Evolutionary conservation across 1,139 yeast species (phyloP).

Genomic region (Blastobotrys proliferans): DNA sequence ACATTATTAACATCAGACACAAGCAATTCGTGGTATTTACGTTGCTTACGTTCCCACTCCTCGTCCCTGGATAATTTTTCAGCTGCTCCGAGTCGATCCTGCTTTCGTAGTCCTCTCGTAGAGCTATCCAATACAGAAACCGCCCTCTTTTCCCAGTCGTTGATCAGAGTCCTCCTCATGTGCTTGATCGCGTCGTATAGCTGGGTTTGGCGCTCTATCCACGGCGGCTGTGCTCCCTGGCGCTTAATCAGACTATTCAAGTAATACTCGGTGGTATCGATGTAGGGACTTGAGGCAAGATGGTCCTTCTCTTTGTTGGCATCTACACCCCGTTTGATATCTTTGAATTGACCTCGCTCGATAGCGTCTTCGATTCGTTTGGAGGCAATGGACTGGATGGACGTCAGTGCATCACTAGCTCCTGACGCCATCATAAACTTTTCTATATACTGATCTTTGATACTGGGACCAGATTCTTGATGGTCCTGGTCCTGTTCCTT

Average conservation of each 20-base stretch:
- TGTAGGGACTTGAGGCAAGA: constrained; percentile 41
- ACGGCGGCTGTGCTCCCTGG: constrained; percentile 80
- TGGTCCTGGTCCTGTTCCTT: constrained; percentile 1
- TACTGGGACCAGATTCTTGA: constrained; percentile 39
- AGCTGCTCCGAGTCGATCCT: background rate
- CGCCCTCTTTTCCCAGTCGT: constrained; percentile 18
- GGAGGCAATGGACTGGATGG: constrained; percentile 66
- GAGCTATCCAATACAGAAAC: background rate
- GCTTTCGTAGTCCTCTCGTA: background rate
- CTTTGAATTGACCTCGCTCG: constrained; percentile 63
- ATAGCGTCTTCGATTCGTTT: constrained; percentile 70
- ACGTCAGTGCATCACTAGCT: constrained; percentile 47
- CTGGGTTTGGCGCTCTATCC: constrained; percentile 77
- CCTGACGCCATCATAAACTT: constrained; percentile 47
- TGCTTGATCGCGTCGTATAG: constrained; percentile 45
- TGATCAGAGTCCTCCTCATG: constrained; percentile 37
- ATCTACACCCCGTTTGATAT: constrained; percentile 67
- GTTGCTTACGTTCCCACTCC: constrained; percentile 40
- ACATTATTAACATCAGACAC: constrained; percentile 51
- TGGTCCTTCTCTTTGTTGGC: constrained; percentile 48
- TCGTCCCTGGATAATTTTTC: background rate
- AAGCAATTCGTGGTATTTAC: constrained; percentile 42
- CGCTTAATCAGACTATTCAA: constrained; percentile 65
- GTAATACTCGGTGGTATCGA: constrained; percentile 62
- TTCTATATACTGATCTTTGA: constrained; percentile 61